Evolutionary conservation across 495 filamentous ascomycete genomes (phyloP), one percentile per base, ranked within the genome.

Genomic region (Penicillium coffeae): DNA sequence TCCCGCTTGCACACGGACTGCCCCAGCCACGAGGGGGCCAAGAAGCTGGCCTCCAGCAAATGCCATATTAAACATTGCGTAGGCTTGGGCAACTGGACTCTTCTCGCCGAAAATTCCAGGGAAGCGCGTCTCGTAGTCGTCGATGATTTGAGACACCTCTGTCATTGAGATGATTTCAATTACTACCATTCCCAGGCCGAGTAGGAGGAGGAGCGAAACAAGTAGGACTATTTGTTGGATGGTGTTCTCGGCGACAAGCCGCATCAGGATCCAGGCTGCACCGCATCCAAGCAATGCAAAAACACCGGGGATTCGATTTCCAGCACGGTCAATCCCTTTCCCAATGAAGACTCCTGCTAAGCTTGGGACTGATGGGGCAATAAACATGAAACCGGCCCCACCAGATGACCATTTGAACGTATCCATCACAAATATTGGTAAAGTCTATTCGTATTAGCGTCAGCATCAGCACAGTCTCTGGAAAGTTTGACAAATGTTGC

Each of bases 41-140:
- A 84, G 60, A 2, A 80, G 70, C 36, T 83, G 80, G 3, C 85
- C 83, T 0, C 78, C 74, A 0, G 84, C 81, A 47, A 76, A 85
- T 0, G 79, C 73, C 36, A 72, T 76, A 44, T 79, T 81, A 45
- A 77, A 84, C 8, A 86, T 64, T 0, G 76, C 82, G 50, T 84
- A 87, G 0, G 72, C 81, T 20, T 83, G 75, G 0, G 77, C 82
- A 38, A 80, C 79, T 0, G 77, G 76, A 0, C 79, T 79, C 16
- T 73, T 76, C 1, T 71, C 59, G 0, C 81, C 80, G 54, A 80
- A 84, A 0, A 75, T 53, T 0, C 64, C 65, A 0, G 71, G 70
- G 20, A 56, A 59, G 13, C 48, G 51, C 12, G 53, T 34, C 43
- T 73, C 66, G 30, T 64, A 68, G 15, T 55, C 53, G 33, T 65